Evolutionary conservation across 2,329 filamentous ascomycete genomes (phyloP).

Genomic region (Colletotrichum theobromicola): DNA sequence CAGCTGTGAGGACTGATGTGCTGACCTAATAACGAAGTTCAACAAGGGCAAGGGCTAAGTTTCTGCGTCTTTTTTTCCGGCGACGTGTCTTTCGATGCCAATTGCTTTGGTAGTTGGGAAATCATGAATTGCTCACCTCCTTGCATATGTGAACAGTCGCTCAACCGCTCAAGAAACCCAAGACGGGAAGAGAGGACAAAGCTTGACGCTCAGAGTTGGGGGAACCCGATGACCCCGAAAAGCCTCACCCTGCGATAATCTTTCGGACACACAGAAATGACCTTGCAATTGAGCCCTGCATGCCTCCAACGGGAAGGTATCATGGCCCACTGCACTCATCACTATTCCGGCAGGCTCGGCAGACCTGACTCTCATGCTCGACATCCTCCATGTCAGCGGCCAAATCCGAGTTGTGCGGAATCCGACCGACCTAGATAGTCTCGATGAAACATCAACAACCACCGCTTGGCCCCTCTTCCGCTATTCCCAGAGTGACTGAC

Average conservation of each 20-base stretch:
- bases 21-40: not conserved
- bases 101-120: not conserved
- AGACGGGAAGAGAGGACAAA: not conserved
- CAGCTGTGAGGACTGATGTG: not conserved
- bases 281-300: not conserved
- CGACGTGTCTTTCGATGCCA: not conserved
- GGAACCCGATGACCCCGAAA: not conserved
- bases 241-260: not conserved
- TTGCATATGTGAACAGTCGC: not conserved
- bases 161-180: not conserved
- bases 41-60: not conserved
- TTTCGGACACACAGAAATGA: not conserved
- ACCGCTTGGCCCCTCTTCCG: not conserved
- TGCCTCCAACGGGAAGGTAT: not conserved
- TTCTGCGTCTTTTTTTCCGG: not conserved
- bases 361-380: not conserved
- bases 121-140: rapidly evolving
- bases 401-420: not conserved
- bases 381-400: not conserved
- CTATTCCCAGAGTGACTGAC: not conserved
- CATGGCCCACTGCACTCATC: not conserved
- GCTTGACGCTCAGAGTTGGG: not conserved
- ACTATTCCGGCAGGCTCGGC: not conserved
- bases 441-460: not conserved
- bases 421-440: not conserved